Conservation (phyloP, 495 filamentous ascomycete species). For the Penicillium dipodomyicola region DNA sequence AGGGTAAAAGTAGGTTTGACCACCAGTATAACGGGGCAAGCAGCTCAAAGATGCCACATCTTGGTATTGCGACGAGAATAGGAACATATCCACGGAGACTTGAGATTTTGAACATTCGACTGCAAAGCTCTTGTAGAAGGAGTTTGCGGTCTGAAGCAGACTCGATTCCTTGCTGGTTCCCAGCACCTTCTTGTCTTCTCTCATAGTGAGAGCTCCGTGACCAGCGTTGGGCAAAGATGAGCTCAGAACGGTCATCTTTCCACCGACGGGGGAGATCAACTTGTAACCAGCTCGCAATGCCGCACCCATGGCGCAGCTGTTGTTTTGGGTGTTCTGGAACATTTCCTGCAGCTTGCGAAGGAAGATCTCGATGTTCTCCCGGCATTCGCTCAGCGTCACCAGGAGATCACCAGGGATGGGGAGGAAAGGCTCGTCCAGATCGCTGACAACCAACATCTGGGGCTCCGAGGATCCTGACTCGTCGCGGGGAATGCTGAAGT, state of each 20-base stretch:
- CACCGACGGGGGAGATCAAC: slow-evolving; percentile 87
- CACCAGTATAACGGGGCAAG: slow-evolving; percentile 91
- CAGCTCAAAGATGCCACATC: slow-evolving; percentile 96
- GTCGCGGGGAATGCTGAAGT: slow-evolving; percentile 91
- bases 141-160: slow-evolving; percentile 85
- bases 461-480: slow-evolving; percentile 76
- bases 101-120: slow-evolving; percentile 99
- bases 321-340: slow-evolving; percentile 92
- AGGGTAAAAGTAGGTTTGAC: slow-evolving; percentile 97
- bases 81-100: slow-evolving; percentile 98
- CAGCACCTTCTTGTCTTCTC: slow-evolving; percentile 94
- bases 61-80: slow-evolving; percentile 95
- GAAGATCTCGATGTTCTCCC: slow-evolving; percentile 86
- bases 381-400: slow-evolving; percentile 84
- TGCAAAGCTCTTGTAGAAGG: slow-evolving; percentile 98
- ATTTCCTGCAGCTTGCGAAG: slow-evolving; percentile 88
- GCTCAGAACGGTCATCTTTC: slow-evolving; percentile 88
- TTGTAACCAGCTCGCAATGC: slow-evolving; percentile 91
- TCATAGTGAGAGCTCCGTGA: slow-evolving; percentile 83
- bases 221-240: slow-evolving; percentile 90
- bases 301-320: slow-evolving; percentile 85
- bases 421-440: slow-evolving; percentile 95
- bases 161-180: slow-evolving; percentile 88
- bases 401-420: slow-evolving; percentile 91
- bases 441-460: slow-evolving; percentile 90